Evolutionary conservation across 192 early-diverging fungal species (phyloP), one percentile per base, ranked within the genome.

Genomic region (Umbelopsis ramanniana): DNA sequence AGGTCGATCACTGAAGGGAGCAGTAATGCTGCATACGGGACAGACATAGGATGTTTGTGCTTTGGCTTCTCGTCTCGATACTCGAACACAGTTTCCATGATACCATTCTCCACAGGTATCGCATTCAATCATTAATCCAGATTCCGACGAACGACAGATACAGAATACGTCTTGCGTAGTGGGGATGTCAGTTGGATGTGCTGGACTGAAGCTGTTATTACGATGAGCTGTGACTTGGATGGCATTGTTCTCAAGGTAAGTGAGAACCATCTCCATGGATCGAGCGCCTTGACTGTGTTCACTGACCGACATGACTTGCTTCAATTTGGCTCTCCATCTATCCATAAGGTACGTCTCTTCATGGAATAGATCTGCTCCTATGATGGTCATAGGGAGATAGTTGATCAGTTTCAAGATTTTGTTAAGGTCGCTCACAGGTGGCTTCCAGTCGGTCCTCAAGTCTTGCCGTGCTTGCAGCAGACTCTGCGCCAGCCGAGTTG

Each of bases 61-160:
- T 6, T 82, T 78, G n/a, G 83, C 82, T 35, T 87, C 79, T 11
- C 69, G 75, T 14, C 77, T 69, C 21, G 76, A 68, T 33, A 89
- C 66, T 14, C 82, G 78, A n/a, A 91, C 74, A 68, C 91, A 93
- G 9, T 68, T 54, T 15, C 76, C 73, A 60, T 93, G 91, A 72
- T 88, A 87, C 91, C 88, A 89, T 47, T 90, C 91, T 10, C 81
- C 76, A 68, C 91, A 93, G 9, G 75, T 37, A 53, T 86, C 88
- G 63, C 91, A 93, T 67, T 91, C 84, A 10, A 91, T 83, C 91
- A 92, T 92, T 73, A 87, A 75, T 2, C 87, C 90, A 43, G 76
- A 70, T 47, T 92, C 91, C 3, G 85, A 72, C 22, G 76, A 74
- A 53, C 88, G 76, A 29, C 92, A 93, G 21, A 91, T 71, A 67